Base-by-base conservation (phyloP, 352 stramenopile species). In the Globisporangium nodosum region DNA sequence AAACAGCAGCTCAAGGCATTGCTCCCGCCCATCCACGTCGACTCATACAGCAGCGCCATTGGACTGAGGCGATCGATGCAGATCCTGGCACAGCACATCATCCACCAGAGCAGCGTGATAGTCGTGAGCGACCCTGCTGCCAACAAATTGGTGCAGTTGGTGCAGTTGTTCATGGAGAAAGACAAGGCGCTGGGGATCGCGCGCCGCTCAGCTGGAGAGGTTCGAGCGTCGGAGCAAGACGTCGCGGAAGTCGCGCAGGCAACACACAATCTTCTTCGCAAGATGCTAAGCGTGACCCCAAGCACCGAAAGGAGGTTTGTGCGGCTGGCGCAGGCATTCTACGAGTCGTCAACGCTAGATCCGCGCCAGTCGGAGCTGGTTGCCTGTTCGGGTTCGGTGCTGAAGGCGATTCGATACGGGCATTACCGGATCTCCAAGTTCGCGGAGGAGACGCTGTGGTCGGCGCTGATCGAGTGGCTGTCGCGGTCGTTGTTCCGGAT, bases 1-100 rank as follows among this genome's bases (percentile, higher is more conserved):
- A 66, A 65, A 21, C 60, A 79, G 5, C 75, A 85, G 20, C 42
- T 87, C 21, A 84, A 82, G 56, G 50, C 64, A 30, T 59, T 87
- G 62, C 58, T 87, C 16, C 77, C 77, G 6, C 66, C 61, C 12
- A 76, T 87, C 16, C 60, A 76, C 40, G 60, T 87, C 9, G 63
- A 59, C 16, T 79, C 77, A 30, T 76, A 78, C 54, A 51, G 40
- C 12, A 58, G 60, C 42, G 65, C 76, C 12, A 63, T 87, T 33
- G 51, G 24, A 5, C 58, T 87, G 7, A 70, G 73, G 7, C 63
- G 68, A 45, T 72, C 68, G 16, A 60, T 84, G 33, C 43, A 69
- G 15, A 42, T 68, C 7, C 37, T 87, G 21, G 65, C 45, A 15
- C 61, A 79, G 52, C 63, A 43, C 18, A 53, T 85, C 9, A 49